These are phyloP conservation scores for Mariannaea elegans DNA, from an alignment of 2,329 filamentous ascomycete species.

Conservation along the genomic window DNA sequence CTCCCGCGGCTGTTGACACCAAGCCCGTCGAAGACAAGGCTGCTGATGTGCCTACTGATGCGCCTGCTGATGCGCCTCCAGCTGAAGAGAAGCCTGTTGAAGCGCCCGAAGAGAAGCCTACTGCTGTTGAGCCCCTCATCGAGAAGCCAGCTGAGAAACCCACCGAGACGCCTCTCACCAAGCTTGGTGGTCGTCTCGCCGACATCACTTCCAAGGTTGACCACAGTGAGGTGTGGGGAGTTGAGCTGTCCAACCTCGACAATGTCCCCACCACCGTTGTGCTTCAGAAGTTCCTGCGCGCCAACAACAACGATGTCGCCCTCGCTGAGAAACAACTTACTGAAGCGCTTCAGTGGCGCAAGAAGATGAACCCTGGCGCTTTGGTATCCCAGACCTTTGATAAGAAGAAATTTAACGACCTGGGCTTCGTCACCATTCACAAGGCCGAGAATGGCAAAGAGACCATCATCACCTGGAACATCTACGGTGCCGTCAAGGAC, in stretches of 20 bases:
- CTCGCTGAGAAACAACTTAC: slow-evolving; percentile 81
- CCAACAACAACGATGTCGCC: slow-evolving; percentile 79
- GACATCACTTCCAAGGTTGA: slow-evolving; percentile 64
- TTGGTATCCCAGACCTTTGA: slow-evolving; percentile 72
- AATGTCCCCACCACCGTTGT: slow-evolving; percentile 83
- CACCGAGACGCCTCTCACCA: slow-evolving; percentile 54
- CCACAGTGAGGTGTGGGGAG: slow-evolving; percentile 87
- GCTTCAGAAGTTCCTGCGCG: slow-evolving; percentile 92
- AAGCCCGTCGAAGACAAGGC: slow-evolving; percentile 18
- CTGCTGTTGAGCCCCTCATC: background rate
- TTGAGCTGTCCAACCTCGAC: slow-evolving; percentile 66
- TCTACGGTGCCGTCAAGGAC: slow-evolving; percentile 88
- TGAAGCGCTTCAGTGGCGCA: slow-evolving; percentile 85
- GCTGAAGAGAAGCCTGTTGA: slow-evolving; percentile 25
- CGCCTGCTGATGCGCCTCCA: slow-evolving; percentile 5
- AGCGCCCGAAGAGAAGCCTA: background rate
- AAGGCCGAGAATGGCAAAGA: slow-evolving; percentile 64
- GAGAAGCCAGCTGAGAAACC: slow-evolving; percentile 7
- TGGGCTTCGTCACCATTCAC: slow-evolving; percentile 85
- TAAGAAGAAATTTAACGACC: slow-evolving; percentile 74
- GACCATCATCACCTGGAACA: slow-evolving; percentile 85
- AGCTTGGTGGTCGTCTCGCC: slow-evolving; percentile 67
- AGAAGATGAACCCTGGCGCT: slow-evolving; percentile 75
- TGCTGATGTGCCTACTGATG: slow-evolving; percentile 24
- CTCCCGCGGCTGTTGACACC: slow-evolving; percentile 22